Conservation (phyloP, 805 yeast species). For the Candida xyloterini region DNA sequence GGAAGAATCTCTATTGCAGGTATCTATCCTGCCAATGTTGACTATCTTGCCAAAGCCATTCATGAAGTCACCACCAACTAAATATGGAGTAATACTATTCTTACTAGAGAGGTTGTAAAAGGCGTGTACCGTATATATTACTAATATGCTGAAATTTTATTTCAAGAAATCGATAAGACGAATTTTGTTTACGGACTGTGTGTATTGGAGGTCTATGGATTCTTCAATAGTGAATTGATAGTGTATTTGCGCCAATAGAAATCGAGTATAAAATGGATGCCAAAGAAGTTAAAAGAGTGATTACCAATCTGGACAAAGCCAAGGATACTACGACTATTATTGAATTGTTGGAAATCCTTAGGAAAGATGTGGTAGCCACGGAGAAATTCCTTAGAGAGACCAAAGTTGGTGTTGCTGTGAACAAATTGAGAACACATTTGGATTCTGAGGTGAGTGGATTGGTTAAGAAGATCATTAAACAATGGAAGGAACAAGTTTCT, state of each 20-base stretch:
- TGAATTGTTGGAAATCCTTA: slow-evolving; percentile 62
- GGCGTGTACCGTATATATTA: slow-evolving; percentile 1
- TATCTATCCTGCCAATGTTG: slow-evolving; percentile 74
- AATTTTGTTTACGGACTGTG: slow-evolving; percentile 42
- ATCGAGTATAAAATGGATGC: slow-evolving; percentile 52
- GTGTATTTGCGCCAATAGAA: neutral
- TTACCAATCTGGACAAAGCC: slow-evolving; percentile 72
- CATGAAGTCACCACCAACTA: slow-evolving; percentile 23
- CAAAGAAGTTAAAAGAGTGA: slow-evolving; percentile 68
- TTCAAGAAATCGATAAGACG: slow-evolving; percentile 2
- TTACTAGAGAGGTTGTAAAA: no score
- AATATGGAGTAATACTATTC: slow-evolving; percentile 4
- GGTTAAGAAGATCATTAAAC: slow-evolving; percentile 78
- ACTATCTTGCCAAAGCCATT: slow-evolving; percentile 55
- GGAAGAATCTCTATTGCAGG: slow-evolving; percentile 94
- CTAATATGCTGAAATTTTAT: slow-evolving; percentile 9
- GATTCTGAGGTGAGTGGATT: slow-evolving; percentile 66
- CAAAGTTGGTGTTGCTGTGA: slow-evolving; percentile 95
- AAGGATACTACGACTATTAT: slow-evolving; percentile 60
- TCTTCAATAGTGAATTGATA: neutral
- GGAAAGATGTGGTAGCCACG: slow-evolving; percentile 74
- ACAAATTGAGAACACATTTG: slow-evolving; percentile 69
- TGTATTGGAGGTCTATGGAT: slow-evolving; percentile 45
- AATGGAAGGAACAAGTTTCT: slow-evolving; percentile 89
- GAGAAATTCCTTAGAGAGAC: slow-evolving; percentile 88